Evolutionary conservation across 2,329 filamentous ascomycete genomes (phyloP).

Genomic region (Arthrobotrys megalospora): DNA sequence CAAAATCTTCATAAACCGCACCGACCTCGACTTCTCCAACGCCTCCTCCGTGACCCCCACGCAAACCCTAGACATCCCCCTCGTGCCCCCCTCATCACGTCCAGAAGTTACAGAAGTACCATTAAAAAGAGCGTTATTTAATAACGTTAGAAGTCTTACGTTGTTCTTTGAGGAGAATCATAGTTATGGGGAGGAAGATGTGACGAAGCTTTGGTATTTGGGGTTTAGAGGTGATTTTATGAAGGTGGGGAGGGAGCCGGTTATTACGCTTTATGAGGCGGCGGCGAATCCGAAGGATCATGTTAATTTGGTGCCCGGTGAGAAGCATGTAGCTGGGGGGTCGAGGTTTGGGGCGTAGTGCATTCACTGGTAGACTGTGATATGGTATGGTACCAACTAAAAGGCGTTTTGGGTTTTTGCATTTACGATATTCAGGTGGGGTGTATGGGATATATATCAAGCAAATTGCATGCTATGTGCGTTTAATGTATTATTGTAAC

Average conservation of each 20-base stretch:
- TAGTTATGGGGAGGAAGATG: conserved; percentile 80
- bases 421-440: neutral
- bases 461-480: neutral
- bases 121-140: conserved; percentile 89
- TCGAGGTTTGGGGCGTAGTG: conserved; percentile 49
- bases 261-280: conserved; percentile 91
- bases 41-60: conserved; percentile 79
- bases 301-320: conserved; percentile 67
- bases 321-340: conserved; percentile 47
- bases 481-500: conserved; percentile 3
- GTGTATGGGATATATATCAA: neutral
- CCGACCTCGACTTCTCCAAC: conserved; percentile 85
- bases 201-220: conserved; percentile 83
- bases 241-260: conserved; percentile 83
- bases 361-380: neutral
- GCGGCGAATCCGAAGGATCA: conserved; percentile 94
- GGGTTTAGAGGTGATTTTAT: conserved; percentile 97
- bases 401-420: neutral
- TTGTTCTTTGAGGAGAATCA: conserved; percentile 94
- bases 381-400: neutral
- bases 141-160: conserved; percentile 83
- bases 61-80: conserved; percentile 83
- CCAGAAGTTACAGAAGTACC: conserved; percentile 86
- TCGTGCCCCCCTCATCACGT: conserved; percentile 71
- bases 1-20: conserved; percentile 88